Base-by-base conservation (phyloP, 768 basidiomycete genomes). In the Podaxis sp. region DNA sequence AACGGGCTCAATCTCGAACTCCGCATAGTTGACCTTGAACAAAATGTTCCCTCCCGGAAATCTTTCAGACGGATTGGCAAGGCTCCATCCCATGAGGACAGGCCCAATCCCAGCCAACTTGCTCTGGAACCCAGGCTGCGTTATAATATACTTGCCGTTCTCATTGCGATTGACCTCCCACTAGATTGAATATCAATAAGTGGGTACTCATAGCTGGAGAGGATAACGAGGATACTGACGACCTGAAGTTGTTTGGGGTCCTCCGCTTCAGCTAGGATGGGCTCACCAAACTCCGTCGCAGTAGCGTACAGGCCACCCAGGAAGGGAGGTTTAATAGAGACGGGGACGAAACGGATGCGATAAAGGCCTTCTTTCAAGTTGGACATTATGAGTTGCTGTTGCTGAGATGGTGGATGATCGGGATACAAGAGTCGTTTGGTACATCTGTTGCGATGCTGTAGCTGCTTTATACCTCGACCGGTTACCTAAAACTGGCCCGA, bases 351-450 rank as follows among this genome's bases (percentile, higher is more conserved):
- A 20, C 58, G 48, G 15, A 59, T 59, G 7, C 36, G 28, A 15
- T 59, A 59, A 22, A 36, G 49, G 17, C 58, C 58, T 38, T 24
- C 22, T n/a, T 59, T 50, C 49, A 59, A 59, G 24, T n/a, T n/a
- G n/a, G 48, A 1, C 58, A 59, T 59, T 56, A 36, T 20, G 2
- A 11, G 22, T 46, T 17, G 15, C 20, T 46, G 44, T 46, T 20
- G 10, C n/a, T 46, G 15, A 8, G 20, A 10, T 17, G n/a, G 44
- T 33, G 8, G 8, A 33, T 7, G 8, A 8, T 33, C 30, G 1
- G 2, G n/a, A 7, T 6, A 8, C 4, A 46, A 46, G 15, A 46
- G 13, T n/a, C 20, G 44, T 46, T 46, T 46, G 44, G n/a, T 46
- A 17, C 15, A 17, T 33, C 41, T 17, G n/a, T n/a, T 2, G 44